Evolutionary conservation across 2,329 filamentous ascomycete species (phyloP).

Genomic region (Nemania bipapillata): DNA sequence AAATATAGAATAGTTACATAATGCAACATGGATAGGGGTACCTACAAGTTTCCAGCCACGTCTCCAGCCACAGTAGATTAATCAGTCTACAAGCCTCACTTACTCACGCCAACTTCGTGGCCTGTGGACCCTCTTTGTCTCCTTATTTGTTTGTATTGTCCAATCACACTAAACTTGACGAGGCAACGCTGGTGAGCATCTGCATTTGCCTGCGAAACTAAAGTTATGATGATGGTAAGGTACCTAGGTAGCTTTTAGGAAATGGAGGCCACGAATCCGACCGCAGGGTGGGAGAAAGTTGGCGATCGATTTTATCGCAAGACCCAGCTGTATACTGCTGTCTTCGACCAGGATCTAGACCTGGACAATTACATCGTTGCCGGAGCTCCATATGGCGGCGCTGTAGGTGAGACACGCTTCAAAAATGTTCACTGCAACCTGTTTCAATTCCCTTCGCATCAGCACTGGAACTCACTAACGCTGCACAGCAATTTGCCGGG

Average conservation of each 20-base stretch:
- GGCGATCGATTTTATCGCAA: constrained; percentile 96
- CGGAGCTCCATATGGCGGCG: constrained; percentile 92
- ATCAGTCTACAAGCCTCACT: constrained; percentile 11
- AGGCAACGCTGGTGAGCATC: constrained; percentile 21
- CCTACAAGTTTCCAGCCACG: constrained; percentile 11
- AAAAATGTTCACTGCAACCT: constrained; percentile 4
- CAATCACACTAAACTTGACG: constrained; percentile 22
- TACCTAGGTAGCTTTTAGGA: constrained; percentile 50
- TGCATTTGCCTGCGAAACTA: constrained; percentile 14
- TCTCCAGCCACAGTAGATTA: constrained; percentile 19
- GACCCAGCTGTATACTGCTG: constrained; percentile 87
- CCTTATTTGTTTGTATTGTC: constrained; percentile 8
- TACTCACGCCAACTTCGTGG: background rate
- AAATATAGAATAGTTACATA: too few species aligned
- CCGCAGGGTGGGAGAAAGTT: constrained; percentile 92
- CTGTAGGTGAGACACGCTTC: constrained; percentile 74
- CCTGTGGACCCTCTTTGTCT: background rate
- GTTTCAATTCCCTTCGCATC: background rate
- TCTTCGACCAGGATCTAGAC: constrained; percentile 93
- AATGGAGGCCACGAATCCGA: constrained; percentile 73
- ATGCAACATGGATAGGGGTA: too few species aligned
- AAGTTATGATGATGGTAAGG: constrained; percentile 43
- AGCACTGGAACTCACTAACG: constrained; percentile 44
- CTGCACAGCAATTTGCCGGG: constrained; percentile 81
- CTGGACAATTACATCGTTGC: constrained; percentile 93